Percentiles rank a stretch among this genome's conserved stretches.
Evolutionary conservation across 768 basidiomycete genomes (phyloP).

Genomic region (Amanita pallidorosea): DNA sequence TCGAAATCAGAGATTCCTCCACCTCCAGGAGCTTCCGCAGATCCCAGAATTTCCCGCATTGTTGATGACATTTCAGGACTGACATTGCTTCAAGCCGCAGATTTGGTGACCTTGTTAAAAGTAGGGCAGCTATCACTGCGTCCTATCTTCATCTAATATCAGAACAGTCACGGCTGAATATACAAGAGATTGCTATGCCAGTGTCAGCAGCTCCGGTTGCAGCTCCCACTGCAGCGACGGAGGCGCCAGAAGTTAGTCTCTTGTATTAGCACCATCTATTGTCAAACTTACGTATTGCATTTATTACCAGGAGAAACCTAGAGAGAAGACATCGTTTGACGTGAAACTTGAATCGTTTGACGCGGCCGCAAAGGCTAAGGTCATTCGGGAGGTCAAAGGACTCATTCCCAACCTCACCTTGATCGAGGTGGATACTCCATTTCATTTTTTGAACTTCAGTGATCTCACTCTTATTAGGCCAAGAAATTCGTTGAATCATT

Average conservation of each 20-base stretch:
- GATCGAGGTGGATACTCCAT: conserved; percentile 68
- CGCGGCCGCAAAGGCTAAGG: conserved; percentile 84
- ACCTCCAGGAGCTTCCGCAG: conserved; percentile 28
- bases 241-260: conserved; percentile 50
- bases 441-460: conserved; percentile 1
- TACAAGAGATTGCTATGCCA: conserved; percentile 94
- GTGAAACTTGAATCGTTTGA: conserved; percentile 94
- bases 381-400: conserved; percentile 96
- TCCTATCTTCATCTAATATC: not conserved
- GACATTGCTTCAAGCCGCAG: conserved; percentile 89
- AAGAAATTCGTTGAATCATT: conserved; percentile 98
- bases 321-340: conserved; percentile 97
- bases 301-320: conserved; percentile 71
- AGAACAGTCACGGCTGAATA: conserved; percentile 77
- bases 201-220: conserved; percentile 54
- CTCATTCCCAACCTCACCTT: conserved; percentile 92
- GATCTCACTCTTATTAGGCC: conserved; percentile 43
- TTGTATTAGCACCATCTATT: not conserved
- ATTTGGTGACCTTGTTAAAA: conserved; percentile 88
- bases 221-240: conserved; percentile 47
- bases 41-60: conserved; percentile 68
- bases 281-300: not conserved
- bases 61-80: conserved; percentile 89
- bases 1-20: conserved; percentile 31
- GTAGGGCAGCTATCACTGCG: conserved; percentile 25